Evolutionary conservation across 1,284 basidiomycete species (phyloP), one percentile per base, ranked within the genome.

Genomic region (Cutaneotrichosporon cutaneum): DNA sequence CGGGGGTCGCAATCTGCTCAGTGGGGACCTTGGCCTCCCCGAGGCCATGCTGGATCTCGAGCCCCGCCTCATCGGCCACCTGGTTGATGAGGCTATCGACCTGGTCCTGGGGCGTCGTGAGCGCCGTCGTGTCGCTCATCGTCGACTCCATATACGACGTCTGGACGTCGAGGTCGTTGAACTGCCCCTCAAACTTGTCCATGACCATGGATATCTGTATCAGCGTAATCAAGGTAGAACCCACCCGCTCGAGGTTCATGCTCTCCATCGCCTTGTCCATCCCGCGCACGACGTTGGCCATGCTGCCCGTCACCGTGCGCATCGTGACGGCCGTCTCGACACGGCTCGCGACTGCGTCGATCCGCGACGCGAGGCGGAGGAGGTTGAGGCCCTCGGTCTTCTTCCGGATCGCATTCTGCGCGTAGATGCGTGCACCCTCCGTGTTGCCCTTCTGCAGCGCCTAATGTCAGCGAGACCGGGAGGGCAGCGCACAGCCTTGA

Each of bases 261-360:
- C 85, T 91, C 75, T 97, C 91, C 96, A 99, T 98, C 5, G 96
- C 96, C 76, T 90, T 92, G 79, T 99, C 96, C 94, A 99, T 98
- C 22, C 94, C 94, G 75, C 88, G 89, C 57, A 99, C 96, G 7
- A 99, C 96, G 27, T 88, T 88, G 10, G 92, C 89, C 95, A 99
- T 97, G 77, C 88, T 94, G 13, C 92, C 92, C 24, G 95, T 95
- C 39, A 83, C 82, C 59, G 81, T 78, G 56, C 93, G 86, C 93
- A 99, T 98, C 58, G 95, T 97, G 45, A 99, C 94, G 0, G 96
- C 96, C n/a, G 96, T 99, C 82, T 99, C 95, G 0, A 99, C 95
- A 26, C 96, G 82, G 72, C 91, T 94, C 1, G 94, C 90, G 5
- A 99, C 96, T 6, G 96, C 94, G 76, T 99, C 96, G 77, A 99